Percentiles rank a stretch among this genome's conserved stretches.
Conservation (phyloP, 441 rosid genomes). For the Syzygium syzygioides region DNA sequence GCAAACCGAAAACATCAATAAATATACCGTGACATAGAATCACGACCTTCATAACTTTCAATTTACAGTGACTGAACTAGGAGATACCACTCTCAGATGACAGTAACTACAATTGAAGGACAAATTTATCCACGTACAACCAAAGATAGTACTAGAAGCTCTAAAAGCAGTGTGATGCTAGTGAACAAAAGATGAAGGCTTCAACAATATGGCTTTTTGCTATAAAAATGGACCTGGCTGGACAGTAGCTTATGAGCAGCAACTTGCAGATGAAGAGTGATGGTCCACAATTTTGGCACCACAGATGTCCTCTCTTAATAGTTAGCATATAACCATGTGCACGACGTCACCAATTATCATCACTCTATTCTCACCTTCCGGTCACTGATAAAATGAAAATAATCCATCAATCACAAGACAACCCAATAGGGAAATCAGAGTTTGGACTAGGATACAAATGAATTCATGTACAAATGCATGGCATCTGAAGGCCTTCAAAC, state of each 20-base stretch:
- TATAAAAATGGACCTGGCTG: not conserved
- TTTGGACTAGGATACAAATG: not conserved
- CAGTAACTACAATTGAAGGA: not conserved
- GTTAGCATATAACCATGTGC: constrained; percentile 45
- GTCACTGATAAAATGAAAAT: constrained; percentile 44
- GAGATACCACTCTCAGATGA: too few species aligned
- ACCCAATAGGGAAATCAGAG: not conserved
- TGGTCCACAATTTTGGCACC: not conserved
- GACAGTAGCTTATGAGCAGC: not conserved
- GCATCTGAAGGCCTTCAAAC: not conserved
- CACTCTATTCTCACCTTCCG: constrained; percentile 87
- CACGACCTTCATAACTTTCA: not conserved
- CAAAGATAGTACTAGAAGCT: not conserved
- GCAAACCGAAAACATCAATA: not conserved
- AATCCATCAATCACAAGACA: not conserved
- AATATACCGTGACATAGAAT: not conserved
- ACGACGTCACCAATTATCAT: constrained; percentile 78
- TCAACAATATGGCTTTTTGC: not conserved
- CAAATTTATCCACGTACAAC: not conserved
- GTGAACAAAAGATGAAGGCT: not conserved
- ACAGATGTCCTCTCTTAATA: not conserved
- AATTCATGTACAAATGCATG: not conserved
- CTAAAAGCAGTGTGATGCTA: not conserved
- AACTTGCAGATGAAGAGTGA: not conserved
- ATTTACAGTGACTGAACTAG: not conserved